Percentiles rank a stretch among this genome's conserved stretches.
Evolutionary conservation across 1,284 basidiomycete genomes (phyloP).

Genomic region (Omphalotus olearius): DNA sequence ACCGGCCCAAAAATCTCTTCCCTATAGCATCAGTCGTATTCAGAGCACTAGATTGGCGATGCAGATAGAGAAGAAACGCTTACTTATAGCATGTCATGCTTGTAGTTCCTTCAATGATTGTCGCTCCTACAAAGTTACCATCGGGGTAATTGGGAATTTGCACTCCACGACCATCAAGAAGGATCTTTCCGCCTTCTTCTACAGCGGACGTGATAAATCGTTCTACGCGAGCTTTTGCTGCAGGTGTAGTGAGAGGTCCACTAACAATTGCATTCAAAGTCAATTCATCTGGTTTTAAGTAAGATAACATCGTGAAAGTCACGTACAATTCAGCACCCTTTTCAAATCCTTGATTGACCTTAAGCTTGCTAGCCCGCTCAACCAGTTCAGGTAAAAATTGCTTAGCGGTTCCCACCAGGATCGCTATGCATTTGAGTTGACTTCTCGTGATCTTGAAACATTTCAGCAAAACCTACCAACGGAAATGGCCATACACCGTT

Average conservation of each 20-base stretch:
- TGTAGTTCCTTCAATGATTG: conserved; percentile 3
- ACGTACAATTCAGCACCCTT: conserved; percentile 7
- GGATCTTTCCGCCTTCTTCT: conserved; percentile 7
- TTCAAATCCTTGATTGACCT: conserved; percentile 7
- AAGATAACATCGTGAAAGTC: not conserved
- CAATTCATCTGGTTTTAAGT: not conserved
- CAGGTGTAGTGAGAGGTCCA: conserved; percentile 9
- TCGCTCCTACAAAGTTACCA: conserved; percentile 8
- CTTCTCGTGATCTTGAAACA: not conserved
- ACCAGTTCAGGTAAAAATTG: conserved; percentile 8
- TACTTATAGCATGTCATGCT: conserved; percentile 9
- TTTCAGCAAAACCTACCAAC: not conserved
- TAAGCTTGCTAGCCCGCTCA: conserved; percentile 6
- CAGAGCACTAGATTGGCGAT: not conserved
- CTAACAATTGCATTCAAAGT: not conserved
- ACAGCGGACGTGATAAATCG: conserved; percentile 5
- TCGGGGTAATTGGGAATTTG: conserved; percentile 4
- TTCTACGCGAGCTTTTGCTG: conserved; percentile 8
- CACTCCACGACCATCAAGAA: conserved; percentile 6
- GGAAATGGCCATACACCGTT: conserved; percentile 8
- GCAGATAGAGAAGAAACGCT: not conserved
- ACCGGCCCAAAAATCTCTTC: conserved; percentile 10
- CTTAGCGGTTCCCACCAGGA: conserved; percentile 7
- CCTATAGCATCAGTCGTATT: not conserved
- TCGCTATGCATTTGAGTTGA: not conserved